Evolutionary conservation across 768 basidiomycete genomes (phyloP).

Genomic region (Trametopsis cervina): DNA sequence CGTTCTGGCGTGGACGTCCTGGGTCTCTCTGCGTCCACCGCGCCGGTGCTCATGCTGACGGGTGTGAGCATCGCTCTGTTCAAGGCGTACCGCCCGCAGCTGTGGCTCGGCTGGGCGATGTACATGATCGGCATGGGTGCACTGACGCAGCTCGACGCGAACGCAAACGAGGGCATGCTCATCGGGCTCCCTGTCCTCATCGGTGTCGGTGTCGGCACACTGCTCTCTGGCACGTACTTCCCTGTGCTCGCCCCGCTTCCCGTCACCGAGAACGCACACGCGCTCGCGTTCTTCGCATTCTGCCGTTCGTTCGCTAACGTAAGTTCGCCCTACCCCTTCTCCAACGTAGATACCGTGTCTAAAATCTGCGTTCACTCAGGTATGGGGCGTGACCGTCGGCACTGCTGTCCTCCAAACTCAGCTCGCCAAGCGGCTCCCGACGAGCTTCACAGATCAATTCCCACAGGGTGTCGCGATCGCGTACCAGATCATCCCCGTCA

Average conservation of each 20-base stretch:
- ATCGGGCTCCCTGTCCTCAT: constrained; percentile 16
- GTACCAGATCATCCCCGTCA: constrained; percentile 24
- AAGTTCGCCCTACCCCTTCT: not conserved
- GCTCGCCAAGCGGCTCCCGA: constrained; percentile 25
- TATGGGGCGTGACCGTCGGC: constrained; percentile 31
- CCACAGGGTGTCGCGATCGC: constrained; percentile 21
- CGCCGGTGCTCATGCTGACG: constrained; percentile 21
- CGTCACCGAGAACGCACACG: constrained; percentile 5
- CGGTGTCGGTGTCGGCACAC: constrained; percentile 3
- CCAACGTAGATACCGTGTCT: not conserved
- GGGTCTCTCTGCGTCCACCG: constrained; percentile 19
- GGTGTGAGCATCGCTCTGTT: not conserved
- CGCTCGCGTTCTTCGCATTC: constrained; percentile 11
- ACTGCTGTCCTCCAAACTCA: constrained; percentile 30
- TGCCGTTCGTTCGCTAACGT: constrained; percentile 5
- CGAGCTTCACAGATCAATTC: constrained; percentile 18
- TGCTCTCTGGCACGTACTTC: constrained; percentile 10
- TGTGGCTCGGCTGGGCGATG: constrained; percentile 28
- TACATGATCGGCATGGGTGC: constrained; percentile 28
- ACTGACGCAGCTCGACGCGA: not conserved
- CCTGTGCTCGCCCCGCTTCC: constrained; percentile 11
- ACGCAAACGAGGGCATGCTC: constrained; percentile 13
- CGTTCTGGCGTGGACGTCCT: constrained; percentile 5
- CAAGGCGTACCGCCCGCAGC: constrained; percentile 2
- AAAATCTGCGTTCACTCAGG: constrained; percentile 15